Evolutionary conservation across 2,329 filamentous ascomycete species (phyloP).

Genomic region (Teratosphaeria zuluensis): DNA sequence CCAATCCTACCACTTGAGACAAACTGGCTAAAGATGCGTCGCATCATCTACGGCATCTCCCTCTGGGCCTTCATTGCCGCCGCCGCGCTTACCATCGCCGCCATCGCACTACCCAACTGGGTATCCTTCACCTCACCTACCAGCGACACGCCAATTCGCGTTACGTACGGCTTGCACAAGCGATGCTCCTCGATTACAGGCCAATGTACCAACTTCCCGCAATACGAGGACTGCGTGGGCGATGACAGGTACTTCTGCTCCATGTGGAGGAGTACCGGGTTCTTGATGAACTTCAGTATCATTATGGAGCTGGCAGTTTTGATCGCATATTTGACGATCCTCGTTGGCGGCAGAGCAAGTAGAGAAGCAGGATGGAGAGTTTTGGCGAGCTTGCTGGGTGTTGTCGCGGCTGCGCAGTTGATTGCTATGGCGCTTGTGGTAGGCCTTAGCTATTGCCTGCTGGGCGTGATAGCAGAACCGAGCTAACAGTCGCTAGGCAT

Average conservation of each 20-base stretch:
- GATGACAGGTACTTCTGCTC: constrained; percentile 72
- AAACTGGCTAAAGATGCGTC: constrained; percentile 30
- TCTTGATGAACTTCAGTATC: constrained; percentile 74
- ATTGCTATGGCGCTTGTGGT: constrained; percentile 77
- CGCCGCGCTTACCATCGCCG: constrained; percentile 59
- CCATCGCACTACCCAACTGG: constrained; percentile 64
- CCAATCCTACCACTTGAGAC: not conserved
- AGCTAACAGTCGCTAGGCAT: constrained; percentile 48
- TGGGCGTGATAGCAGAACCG: not conserved
- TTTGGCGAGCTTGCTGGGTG: constrained; percentile 53
- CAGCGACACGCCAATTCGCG: constrained; percentile 41
- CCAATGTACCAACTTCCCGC: constrained; percentile 57
- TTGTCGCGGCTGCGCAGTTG: constrained; percentile 61
- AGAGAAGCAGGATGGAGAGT: constrained; percentile 77
- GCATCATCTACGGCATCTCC: constrained; percentile 40
- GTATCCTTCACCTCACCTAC: constrained; percentile 42
- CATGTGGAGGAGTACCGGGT: constrained; percentile 82
- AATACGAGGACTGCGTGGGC: constrained; percentile 54
- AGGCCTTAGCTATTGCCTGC: constrained; percentile 28
- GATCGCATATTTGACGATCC: constrained; percentile 68
- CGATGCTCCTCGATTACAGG: constrained; percentile 64
- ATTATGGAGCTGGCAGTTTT: constrained; percentile 73
- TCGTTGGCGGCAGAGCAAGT: constrained; percentile 69
- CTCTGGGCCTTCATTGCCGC: constrained; percentile 44
- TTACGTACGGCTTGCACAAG: constrained; percentile 69